These are phyloP conservation scores for Aspergillus kassunensis DNA, from an alignment of 495 filamentous ascomycete genomes.

Conservation along the genomic window DNA sequence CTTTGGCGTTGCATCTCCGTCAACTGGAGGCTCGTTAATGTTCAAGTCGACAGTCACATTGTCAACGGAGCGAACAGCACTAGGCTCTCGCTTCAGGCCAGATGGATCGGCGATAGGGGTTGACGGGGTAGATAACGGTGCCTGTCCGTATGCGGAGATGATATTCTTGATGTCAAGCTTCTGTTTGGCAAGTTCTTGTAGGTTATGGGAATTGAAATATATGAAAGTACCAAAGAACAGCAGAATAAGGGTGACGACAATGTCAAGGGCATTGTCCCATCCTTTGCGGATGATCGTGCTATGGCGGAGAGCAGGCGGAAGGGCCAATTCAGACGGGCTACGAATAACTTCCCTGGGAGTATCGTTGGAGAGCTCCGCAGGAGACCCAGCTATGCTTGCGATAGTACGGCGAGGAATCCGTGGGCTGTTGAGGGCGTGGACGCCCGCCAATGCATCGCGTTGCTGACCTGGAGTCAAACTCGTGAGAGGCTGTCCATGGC, in stretches of 20 bases:
- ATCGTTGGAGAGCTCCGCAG: conserved; percentile 35
- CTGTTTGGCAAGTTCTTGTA: conserved; percentile 46
- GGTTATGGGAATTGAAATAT: conserved; percentile 47
- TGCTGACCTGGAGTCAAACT: conserved; percentile 41
- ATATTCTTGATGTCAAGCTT: conserved; percentile 53
- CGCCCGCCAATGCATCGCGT: conserved; percentile 49
- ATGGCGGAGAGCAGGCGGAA: conserved; percentile 42
- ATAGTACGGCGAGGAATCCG: conserved; percentile 32
- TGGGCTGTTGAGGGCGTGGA: conserved; percentile 46
- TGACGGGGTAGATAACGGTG: conserved; percentile 40
- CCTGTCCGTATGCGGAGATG: conserved; percentile 42
- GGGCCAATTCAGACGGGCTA: conserved; percentile 39
- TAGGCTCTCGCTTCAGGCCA: conserved; percentile 25
- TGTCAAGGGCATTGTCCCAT: conserved; percentile 49
- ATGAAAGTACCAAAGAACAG: conserved; percentile 45
- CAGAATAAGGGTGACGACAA: conserved; percentile 44
- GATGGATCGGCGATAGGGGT: conserved; percentile 35
- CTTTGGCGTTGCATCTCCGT: conserved; percentile 24
- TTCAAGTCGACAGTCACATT: conserved; percentile 36
- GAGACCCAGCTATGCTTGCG: conserved; percentile 32
- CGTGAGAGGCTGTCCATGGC: conserved; percentile 36
- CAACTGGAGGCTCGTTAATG: conserved; percentile 18
- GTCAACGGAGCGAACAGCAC: conserved; percentile 21
- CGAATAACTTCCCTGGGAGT: conserved; percentile 38
- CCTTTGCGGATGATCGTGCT: conserved; percentile 54